Conservation (phyloP, 352 stramenopile species). For the Saprolegnia diclina region DNA sequence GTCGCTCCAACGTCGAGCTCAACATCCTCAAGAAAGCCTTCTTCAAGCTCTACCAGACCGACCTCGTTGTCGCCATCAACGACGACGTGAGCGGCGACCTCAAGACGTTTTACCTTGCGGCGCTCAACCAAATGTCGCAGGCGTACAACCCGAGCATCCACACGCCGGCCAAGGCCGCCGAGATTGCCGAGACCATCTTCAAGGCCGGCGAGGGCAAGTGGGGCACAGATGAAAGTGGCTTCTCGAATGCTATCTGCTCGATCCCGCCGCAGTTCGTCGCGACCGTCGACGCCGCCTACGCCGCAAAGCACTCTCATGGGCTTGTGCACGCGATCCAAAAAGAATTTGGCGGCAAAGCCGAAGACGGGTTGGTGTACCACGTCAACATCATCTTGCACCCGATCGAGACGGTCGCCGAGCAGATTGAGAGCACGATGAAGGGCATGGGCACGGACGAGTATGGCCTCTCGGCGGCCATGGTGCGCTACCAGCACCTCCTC, state of each 20-base stretch:
- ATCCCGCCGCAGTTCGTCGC: conserved; percentile 53
- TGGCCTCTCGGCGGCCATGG: conserved; percentile 43
- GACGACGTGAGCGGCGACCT: conserved; percentile 64
- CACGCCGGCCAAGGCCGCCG: conserved; percentile 47
- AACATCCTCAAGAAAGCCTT: conserved; percentile 66
- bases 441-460: conserved; percentile 52
- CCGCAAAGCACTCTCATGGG: conserved; percentile 57
- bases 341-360: conserved; percentile 60
- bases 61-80: conserved; percentile 55
- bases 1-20: conserved; percentile 69
- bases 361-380: conserved; percentile 54
- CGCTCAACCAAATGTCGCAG: conserved; percentile 43
- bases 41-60: conserved; percentile 68
- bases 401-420: conserved; percentile 44
- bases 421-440: conserved; percentile 57
- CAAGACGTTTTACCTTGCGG: conserved; percentile 53
- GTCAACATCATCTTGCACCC: conserved; percentile 52
- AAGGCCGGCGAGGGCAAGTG: conserved; percentile 62
- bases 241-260: conserved; percentile 54
- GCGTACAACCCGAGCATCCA: conserved; percentile 48
- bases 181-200: conserved; percentile 55
- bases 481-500: conserved; percentile 52
- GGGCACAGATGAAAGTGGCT: conserved; percentile 64
- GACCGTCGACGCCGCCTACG: conserved; percentile 57
- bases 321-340: conserved; percentile 47